phyloP scores from a whole-genome alignment of 352 stramenopile species.

The Globisporangium okanoganense region DNA sequence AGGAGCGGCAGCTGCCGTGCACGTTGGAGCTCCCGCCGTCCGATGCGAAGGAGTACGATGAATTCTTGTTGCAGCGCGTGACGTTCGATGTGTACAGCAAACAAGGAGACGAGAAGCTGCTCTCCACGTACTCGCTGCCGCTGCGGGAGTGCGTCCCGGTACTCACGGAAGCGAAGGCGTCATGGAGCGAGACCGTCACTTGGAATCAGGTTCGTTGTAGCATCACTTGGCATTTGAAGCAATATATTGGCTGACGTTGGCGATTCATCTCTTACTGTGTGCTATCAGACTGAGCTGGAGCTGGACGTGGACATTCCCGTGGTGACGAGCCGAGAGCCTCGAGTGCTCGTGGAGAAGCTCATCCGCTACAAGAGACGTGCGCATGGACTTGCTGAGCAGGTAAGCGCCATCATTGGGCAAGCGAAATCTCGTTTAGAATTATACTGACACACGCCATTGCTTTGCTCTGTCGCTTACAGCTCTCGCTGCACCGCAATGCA shows the following conservation, averaged over 20 bases:
- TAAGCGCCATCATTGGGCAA: constrained; percentile 7
- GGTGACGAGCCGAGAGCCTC: constrained; percentile 39
- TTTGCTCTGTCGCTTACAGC: constrained; percentile 22
- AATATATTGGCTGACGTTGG: not conserved
- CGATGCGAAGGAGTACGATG: constrained; percentile 25
- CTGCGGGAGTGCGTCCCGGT: constrained; percentile 51
- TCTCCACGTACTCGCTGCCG: constrained; percentile 27
- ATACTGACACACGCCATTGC: no score
- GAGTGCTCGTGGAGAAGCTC: constrained; percentile 33
- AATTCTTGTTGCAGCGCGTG: constrained; percentile 31
- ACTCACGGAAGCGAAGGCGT: constrained; percentile 33
- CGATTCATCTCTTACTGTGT: not conserved
- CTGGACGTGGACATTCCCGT: constrained; percentile 34
- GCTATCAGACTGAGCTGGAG: constrained; percentile 22
- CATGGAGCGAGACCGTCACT: constrained; percentile 33
- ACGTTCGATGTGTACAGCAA: constrained; percentile 32
- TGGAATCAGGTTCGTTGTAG: constrained; percentile 25
- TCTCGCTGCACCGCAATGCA: constrained; percentile 60
- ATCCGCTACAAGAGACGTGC: constrained; percentile 39
- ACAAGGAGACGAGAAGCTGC: constrained; percentile 22
- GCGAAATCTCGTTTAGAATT: no score
- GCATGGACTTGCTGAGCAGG: constrained; percentile 35
- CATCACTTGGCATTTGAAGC: not conserved
- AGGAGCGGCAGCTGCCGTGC: constrained; percentile 32
- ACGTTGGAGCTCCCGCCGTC: constrained; percentile 23